Evolutionary conservation across 2,329 filamentous ascomycete species (phyloP), one percentile per base, ranked within the genome.

Genomic region (Nothophoma quercina): DNA sequence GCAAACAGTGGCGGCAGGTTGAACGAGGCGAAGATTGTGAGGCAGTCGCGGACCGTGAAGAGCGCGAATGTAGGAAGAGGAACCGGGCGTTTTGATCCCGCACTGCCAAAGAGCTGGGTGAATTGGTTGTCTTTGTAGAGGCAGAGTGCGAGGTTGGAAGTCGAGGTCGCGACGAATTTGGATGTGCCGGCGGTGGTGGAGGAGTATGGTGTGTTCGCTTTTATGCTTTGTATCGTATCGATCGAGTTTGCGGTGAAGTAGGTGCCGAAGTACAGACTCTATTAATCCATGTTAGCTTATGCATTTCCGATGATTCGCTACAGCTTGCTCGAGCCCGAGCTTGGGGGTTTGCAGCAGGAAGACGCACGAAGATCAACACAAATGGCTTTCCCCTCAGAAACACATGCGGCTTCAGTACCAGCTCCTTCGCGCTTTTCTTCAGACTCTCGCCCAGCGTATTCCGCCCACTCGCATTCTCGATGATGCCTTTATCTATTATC

Each of bases 11-110:
- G 85, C 0, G 93, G 93, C 2, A 96, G 78, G 71, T 97, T 97
- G 82, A 97, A 98, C 10, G 86, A 90, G 4, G 91, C 91, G 73
- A 96, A 96, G 65, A 96, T 92, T 43, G 93, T 96, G 56, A 96
- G 78, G 75, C 88, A 91, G 77, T 97, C 93, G 64, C 93, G 86
- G 48, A 88, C 70, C 3, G 90, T 87, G 79, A 96, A 97, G 51
- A 96, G 84, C 1, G 82, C 78, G 75, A 92, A 95, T 7, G 87
- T 90, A 1, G 88, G 79, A 25, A 85, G 75, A 0, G 90, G 87
- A 0, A 96, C 88, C 56, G 79, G 59, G 39, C 77, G 63, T 22
- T 75, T 59, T 8, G 69, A 50, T 75, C 80, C 56, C 74, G 80
- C 54, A 3, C 75, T 71, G 10, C 90, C 90, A 72, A 96, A 96